Conservation (phyloP, 176 grass and related monocot species). For the Cymbopogon citratus region DNA sequence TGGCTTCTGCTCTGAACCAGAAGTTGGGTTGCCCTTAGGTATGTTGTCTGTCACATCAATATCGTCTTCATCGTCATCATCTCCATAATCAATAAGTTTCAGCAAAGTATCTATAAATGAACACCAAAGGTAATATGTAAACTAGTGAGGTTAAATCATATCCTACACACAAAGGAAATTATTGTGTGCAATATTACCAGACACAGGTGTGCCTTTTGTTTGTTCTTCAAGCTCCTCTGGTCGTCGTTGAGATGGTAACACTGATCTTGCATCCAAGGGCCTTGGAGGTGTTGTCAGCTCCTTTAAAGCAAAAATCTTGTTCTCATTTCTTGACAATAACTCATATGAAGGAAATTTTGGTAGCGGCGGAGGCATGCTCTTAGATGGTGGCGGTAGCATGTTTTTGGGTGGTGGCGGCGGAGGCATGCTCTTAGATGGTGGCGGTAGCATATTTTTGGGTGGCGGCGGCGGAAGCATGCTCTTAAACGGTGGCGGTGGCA, state of each 20-base stretch:
- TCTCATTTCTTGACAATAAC: conserved; percentile 24
- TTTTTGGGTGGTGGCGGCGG: conserved; percentile 30
- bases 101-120: conserved; percentile 60
- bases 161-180: neutral
- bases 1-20: conserved; percentile 37
- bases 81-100: conserved; percentile 91
- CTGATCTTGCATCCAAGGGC: conserved; percentile 9
- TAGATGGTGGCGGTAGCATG: conserved; percentile 16
- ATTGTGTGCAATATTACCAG: conserved; percentile 44
- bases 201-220: conserved; percentile 18
- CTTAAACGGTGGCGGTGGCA: conserved; percentile 9
- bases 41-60: conserved; percentile 8
- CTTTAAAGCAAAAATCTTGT: conserved; percentile 14
- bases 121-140: neutral
- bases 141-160: neutral
- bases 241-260: conserved; percentile 15
- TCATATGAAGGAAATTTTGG: conserved; percentile 51
- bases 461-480: conserved; percentile 16
- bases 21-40: conserved; percentile 17
- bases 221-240: conserved; percentile 32
- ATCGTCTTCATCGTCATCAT: conserved; percentile 56
- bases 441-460: too few relatives aligned
- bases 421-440: conserved; percentile 19
- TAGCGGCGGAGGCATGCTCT: conserved; percentile 38
- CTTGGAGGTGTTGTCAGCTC: conserved; percentile 17